Conservation (phyloP, 495 filamentous ascomycete genomes). For the Neurospora sp. region DNA sequence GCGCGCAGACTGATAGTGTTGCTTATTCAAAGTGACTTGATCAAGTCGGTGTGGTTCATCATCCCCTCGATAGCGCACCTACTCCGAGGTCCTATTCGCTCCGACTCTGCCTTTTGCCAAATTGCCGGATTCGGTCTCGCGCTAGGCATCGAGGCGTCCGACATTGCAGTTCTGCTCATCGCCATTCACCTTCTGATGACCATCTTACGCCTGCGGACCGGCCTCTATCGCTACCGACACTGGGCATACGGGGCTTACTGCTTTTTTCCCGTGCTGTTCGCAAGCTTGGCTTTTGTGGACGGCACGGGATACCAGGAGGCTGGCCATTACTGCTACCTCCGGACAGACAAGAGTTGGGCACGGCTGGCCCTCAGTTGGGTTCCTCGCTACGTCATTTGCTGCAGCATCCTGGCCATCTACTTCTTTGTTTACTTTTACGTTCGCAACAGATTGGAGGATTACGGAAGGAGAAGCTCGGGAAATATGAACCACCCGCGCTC, state of each 20-base stretch:
- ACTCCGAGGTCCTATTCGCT: conserved; percentile 35
- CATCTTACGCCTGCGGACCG: conserved; percentile 52
- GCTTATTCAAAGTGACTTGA: conserved; percentile 56
- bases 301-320: conserved; percentile 44
- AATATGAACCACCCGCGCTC: conserved; percentile 5
- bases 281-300: conserved; percentile 55
- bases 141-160: conserved; percentile 55
- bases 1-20: conserved; percentile 54
- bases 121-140: conserved; percentile 54
- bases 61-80: conserved; percentile 48
- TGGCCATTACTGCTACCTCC: conserved; percentile 58
- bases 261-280: conserved; percentile 45
- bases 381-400: conserved; percentile 59
- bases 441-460: conserved; percentile 22
- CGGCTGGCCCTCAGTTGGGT: conserved; percentile 58
- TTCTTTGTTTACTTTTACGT: conserved; percentile 60
- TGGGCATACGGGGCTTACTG: conserved; percentile 44
- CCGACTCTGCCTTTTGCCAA: conserved; percentile 51
- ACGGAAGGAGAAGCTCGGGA: conserved; percentile 18
- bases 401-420: conserved; percentile 51
- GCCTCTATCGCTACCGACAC: conserved; percentile 55
- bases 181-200: conserved; percentile 60
- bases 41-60: conserved; percentile 56
- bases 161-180: conserved; percentile 59
- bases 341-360: conserved; percentile 53